Conservation (phyloP, 306 rosid species). For the Cucumis sativus region Cucumber_9930_V3 NC_026661.2:3057501-3058000, state of each 20-base stretch:
- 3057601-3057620: neutral
- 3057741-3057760: too few species aligned
- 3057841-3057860: neutral
- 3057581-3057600: neutral
- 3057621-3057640: neutral
- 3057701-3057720: too few species aligned
- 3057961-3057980: neutral
- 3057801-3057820: neutral
- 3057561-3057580: neutral
- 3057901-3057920: neutral
- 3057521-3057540: conserved; percentile 69
- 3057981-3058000: neutral
- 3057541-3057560: neutral
- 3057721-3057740: too few species aligned
- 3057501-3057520: conserved; percentile 62
- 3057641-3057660: too few species aligned
- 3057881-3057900: neutral
- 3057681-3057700: too few species aligned
- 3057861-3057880: neutral
- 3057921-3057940: neutral
- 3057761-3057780: too few species aligned
- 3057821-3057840: neutral
- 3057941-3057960: neutral
- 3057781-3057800: too few species aligned
- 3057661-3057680: too few species aligned